Percentiles rank a stretch among this genome's conserved stretches.
Conservation (phyloP, 331 rosid species). For the Telfairia occidentalis region DNA sequence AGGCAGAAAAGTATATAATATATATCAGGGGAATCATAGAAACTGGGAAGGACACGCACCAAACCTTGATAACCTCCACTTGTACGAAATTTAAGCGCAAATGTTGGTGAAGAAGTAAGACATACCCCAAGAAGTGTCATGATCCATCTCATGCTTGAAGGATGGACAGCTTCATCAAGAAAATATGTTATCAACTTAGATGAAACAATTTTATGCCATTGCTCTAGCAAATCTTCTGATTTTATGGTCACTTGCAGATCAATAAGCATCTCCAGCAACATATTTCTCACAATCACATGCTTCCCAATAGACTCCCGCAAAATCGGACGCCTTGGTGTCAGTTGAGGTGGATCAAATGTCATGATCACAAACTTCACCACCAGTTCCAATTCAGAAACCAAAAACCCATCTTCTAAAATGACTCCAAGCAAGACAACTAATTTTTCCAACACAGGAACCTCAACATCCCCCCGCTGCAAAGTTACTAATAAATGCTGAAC, state of each 20-base stretch:
- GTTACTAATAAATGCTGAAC: constrained; percentile 97
- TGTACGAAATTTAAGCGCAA: constrained; percentile 82
- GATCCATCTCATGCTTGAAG: constrained; percentile 99
- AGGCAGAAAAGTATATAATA: constrained; percentile 92
- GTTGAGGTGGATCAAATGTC: constrained; percentile 95
- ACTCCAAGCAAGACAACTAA: constrained; percentile 95
- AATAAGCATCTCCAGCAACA: constrained; percentile 95
- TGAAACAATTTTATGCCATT: constrained; percentile 96
- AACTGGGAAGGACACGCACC: constrained; percentile 83
- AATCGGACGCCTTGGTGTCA: constrained; percentile 48
- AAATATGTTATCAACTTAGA: constrained; percentile 91
- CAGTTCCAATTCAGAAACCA: constrained; percentile 84
- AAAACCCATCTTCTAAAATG: constrained; percentile 91
- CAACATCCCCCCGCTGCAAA: constrained; percentile 96
- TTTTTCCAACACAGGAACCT: constrained; percentile 93
- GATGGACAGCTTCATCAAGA: constrained; percentile 97
- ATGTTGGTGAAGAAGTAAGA: constrained; percentile 88
- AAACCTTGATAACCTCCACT: constrained; percentile 98
- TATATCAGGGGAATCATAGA: constrained; percentile 94
- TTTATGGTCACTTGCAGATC: constrained; percentile 92
- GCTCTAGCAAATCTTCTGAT: constrained; percentile 88
- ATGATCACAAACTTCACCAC: constrained; percentile 95
- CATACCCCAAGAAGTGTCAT: constrained; percentile 99
- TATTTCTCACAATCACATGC: constrained; percentile 95
- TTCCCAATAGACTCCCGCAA: constrained; percentile 93